Evolutionary conservation across 176 grass and related monocot species (phyloP).

Genomic region (Carex myosuroides): DNA sequence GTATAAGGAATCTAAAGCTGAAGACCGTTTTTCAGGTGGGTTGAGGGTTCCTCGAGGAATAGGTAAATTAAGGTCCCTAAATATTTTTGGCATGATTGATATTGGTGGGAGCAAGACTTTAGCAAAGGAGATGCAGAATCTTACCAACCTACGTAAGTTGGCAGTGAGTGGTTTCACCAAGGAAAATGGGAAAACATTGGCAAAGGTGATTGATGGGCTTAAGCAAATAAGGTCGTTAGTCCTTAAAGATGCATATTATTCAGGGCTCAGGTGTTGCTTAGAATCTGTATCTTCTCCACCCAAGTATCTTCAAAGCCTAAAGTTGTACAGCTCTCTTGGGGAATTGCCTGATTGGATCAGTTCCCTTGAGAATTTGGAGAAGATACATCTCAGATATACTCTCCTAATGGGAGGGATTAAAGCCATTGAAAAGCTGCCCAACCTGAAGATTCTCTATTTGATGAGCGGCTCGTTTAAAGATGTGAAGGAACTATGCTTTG

Average conservation of each 20-base stretch:
- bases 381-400: conserved; percentile 1
- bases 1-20: too few relatives aligned
- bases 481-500: too few relatives aligned
- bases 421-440: not conserved
- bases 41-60: conserved; percentile 7
- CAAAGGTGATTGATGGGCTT: not conserved
- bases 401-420: not conserved
- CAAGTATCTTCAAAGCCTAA: not conserved
- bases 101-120: not conserved
- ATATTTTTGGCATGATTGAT: not conserved
- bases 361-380: conserved; percentile 1
- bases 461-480: too few relatives aligned
- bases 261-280: not conserved
- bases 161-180: not conserved
- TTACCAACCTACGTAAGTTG: not conserved
- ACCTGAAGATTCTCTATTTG: not conserved
- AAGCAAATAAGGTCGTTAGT: not conserved
- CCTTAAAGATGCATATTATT: not conserved
- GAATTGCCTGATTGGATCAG: conserved; percentile 9
- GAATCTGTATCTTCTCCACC: not conserved
- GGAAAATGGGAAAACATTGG: not conserved
- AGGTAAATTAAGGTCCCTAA: not conserved
- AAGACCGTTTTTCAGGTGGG: too few relatives aligned
- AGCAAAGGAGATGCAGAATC: not conserved
- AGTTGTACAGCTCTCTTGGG: not conserved